Conservation (phyloP, 2,329 filamentous ascomycete genomes). For the Ophiosphaerella korrae region DNA sequence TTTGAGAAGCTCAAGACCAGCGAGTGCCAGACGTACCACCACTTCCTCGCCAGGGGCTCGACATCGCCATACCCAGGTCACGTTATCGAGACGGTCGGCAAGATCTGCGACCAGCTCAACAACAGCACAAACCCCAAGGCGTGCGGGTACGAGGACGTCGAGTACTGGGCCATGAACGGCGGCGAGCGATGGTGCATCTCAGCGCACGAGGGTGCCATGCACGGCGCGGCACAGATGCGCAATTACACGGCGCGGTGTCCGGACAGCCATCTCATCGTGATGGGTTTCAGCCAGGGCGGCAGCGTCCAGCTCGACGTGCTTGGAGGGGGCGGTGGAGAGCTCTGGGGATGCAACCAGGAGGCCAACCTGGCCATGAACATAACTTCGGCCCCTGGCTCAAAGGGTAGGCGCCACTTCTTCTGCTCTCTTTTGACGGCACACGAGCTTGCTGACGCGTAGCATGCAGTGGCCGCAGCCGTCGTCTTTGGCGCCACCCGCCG, state of each 20-base stretch:
- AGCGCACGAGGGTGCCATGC: conserved; percentile 30
- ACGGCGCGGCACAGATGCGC: conserved; percentile 32
- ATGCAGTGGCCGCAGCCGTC: conserved; percentile 28
- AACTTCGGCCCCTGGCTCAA: conserved; percentile 26
- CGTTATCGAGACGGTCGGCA: conserved; percentile 32
- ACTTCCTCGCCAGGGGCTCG: conserved; percentile 32
- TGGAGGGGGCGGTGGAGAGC: conserved; percentile 31
- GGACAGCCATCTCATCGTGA: conserved; percentile 32
- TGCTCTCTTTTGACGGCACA: not conserved
- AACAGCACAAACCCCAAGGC: conserved; percentile 26
- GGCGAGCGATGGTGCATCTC: conserved; percentile 32
- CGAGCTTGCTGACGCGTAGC: not conserved
- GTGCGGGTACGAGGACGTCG: conserved; percentile 34
- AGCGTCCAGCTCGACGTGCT: conserved; percentile 31
- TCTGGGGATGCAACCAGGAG: conserved; percentile 31
- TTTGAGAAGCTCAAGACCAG: conserved; percentile 27
- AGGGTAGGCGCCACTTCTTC: conserved; percentile 10
- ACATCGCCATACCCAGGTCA: conserved; percentile 36
- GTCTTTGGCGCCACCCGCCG: conserved; percentile 32
- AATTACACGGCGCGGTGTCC: conserved; percentile 35
- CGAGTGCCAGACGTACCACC: conserved; percentile 33
- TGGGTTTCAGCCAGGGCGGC: conserved; percentile 36
- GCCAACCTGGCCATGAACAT: conserved; percentile 28
- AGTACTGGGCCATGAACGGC: conserved; percentile 33
- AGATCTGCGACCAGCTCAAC: conserved; percentile 31